These are phyloP conservation scores for Rhododendron henanense DNA, from an alignment of 148 eudicot species.

Conservation along the genomic window DNA sequence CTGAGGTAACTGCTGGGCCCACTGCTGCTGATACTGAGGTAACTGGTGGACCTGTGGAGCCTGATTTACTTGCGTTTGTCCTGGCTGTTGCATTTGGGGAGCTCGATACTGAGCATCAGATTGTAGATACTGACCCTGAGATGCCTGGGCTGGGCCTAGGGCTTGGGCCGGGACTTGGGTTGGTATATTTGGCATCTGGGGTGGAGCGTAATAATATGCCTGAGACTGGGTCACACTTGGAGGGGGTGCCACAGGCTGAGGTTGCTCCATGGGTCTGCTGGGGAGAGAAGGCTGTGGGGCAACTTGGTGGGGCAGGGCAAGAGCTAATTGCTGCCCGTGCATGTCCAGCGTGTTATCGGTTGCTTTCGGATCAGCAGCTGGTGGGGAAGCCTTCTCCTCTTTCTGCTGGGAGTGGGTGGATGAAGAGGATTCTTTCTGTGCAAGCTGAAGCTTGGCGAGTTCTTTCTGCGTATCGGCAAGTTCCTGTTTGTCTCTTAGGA, in stretches of 20 bases:
- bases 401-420: slow-evolving; percentile 30
- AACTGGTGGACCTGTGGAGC: slow-evolving; percentile 43
- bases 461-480: slow-evolving; percentile 94
- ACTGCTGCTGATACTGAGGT: slow-evolving; percentile 71
- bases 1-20: slow-evolving; percentile 59
- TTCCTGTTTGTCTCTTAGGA: slow-evolving; percentile 96
- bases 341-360: slow-evolving; percentile 51
- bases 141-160: slow-evolving; percentile 33
- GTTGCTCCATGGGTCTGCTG: slow-evolving; percentile 35
- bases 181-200: slow-evolving; percentile 43
- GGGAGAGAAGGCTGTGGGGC: slow-evolving; percentile 46
- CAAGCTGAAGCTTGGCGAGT: slow-evolving; percentile 89
- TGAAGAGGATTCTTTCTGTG: slow-evolving; percentile 73
- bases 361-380: slow-evolving; percentile 47
- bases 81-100: slow-evolving; percentile 43
- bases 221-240: slow-evolving; percentile 41
- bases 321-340: slow-evolving; percentile 72
- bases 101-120: slow-evolving; percentile 46
- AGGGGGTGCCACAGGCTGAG: slow-evolving; percentile 41
- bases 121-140: slow-evolving; percentile 53
- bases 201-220: slow-evolving; percentile 52
- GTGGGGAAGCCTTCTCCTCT: slow-evolving; percentile 54
- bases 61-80: slow-evolving; percentile 59
- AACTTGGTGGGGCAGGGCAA: slow-evolving; percentile 63
- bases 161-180: slow-evolving; percentile 30